phyloP scores from a whole-genome alignment of 1,139 yeast species.

The Debaryomycetaceae sp. region DNA sequence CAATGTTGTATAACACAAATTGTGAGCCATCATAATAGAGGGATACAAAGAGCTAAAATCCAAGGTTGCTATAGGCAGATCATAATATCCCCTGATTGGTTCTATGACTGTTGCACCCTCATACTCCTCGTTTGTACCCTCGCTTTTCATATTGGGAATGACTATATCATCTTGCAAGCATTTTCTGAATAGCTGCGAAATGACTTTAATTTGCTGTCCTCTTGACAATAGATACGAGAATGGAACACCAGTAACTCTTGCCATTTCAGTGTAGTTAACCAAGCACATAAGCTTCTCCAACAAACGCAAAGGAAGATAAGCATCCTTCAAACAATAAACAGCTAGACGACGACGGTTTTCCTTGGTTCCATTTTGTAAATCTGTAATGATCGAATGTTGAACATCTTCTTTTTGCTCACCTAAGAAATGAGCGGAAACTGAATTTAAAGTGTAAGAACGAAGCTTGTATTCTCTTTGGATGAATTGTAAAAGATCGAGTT shows the following conservation, averaged over 20 bases:
- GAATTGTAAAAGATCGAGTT: constrained; percentile 87
- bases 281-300: constrained; percentile 93
- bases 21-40: constrained; percentile 99
- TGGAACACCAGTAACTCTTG: constrained; percentile 98
- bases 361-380: constrained; percentile 84
- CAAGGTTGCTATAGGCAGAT: constrained; percentile 93
- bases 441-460: constrained; percentile 90
- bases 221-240: constrained; percentile 82
- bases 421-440: constrained; percentile 91
- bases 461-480: constrained; percentile 92
- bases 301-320: constrained; percentile 82
- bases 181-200: constrained; percentile 90
- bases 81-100: constrained; percentile 92
- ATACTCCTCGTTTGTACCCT: constrained; percentile 83
- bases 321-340: constrained; percentile 95
- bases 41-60: constrained; percentile 98
- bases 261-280: constrained; percentile 98
- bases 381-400: constrained; percentile 94
- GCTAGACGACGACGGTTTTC: constrained; percentile 95
- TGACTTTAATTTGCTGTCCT: constrained; percentile 97
- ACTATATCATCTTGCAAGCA: constrained; percentile 82
- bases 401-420: constrained; percentile 98
- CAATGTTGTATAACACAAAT: constrained; percentile 89
- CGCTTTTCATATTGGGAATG: constrained; percentile 84
- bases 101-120: constrained; percentile 99